Base-by-base conservation (phyloP, 2,329 filamentous ascomycete species). In the Colletotrichum spinosum region DNA sequence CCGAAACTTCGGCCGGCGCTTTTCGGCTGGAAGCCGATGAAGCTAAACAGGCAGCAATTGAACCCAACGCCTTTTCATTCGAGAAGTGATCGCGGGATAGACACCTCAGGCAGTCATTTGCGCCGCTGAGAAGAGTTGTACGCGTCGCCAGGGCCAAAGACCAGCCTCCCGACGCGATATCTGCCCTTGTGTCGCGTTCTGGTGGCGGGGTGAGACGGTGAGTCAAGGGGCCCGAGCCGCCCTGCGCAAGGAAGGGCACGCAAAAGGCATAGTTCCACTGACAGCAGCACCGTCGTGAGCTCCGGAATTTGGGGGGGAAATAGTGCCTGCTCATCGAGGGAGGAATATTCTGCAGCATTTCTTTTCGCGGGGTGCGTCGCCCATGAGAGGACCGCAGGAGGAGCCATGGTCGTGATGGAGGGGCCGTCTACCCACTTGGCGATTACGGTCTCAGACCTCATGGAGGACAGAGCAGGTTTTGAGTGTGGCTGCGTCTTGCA, bases 191-290 rank as follows among this genome's bases (percentile, higher is more conserved):
- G 46, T 63, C 63, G 63, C 42, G 48, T 49, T 38, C 37, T 15
- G 48, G 63, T 66, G 63, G 63, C 63, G 44, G 58, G 63, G 33
- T 66, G 63, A 66, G 63, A 62, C 63, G 63, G 33, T 66, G 63
- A 63, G 63, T 66, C 63, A 66, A 66, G 62, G 63, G 63, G 48
- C 33, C 44, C 6, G n/a, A n/a, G 37, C 17, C 58, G 52, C 63
- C 63, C 58, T 66, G 63, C 42, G 60, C 52, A 57, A 51, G 37
- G 33, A 44, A 44, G 63, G 48, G 58, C 60, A 66, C 63, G 58
- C 54, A 41, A 1, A 17, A 17, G 39, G 42, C 13, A 57, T 57
- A 66, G 41, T 56, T 4, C 37, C 15, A 39, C n/a, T 45, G 12
- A 15, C 11, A 35, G 25, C 42, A 0, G 37, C 46, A 37, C 37